Conservation (phyloP, 2,329 filamentous ascomycete species). For the Periconia macrospinosa region DNA sequence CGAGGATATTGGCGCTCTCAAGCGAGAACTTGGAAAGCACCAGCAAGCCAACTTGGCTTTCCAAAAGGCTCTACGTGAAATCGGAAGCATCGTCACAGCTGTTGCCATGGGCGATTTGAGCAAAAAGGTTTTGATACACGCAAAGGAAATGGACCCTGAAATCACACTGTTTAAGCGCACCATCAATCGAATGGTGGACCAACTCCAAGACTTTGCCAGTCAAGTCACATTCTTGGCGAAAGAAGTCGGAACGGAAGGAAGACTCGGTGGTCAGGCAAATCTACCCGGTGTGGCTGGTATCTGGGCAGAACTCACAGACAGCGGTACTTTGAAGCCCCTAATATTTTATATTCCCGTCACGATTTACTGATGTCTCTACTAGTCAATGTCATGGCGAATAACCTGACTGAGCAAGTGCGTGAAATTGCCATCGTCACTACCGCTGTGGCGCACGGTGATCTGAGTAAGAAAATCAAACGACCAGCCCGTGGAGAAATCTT, state of each 20-base stretch:
- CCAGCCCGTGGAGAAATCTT: slow-evolving; percentile 93
- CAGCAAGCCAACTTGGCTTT: slow-evolving; percentile 98
- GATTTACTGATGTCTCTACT: slow-evolving; percentile 22
- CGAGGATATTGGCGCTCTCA: slow-evolving; percentile 85
- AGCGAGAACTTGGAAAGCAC: slow-evolving; percentile 93
- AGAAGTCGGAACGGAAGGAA: slow-evolving; percentile 94
- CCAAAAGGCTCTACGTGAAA: slow-evolving; percentile 94
- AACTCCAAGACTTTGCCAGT: slow-evolving; percentile 92
- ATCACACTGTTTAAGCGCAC: slow-evolving; percentile 97
- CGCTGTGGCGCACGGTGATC: slow-evolving; percentile 88
- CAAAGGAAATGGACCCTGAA: slow-evolving; percentile 95
- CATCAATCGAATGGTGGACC: slow-evolving; percentile 99
- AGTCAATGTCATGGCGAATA: slow-evolving; percentile 99
- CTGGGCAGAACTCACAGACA: slow-evolving; percentile 88
- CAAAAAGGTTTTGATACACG: slow-evolving; percentile 95
- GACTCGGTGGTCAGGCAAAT: slow-evolving; percentile 89
- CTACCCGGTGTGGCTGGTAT: slow-evolving; percentile 94
- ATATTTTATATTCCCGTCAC: background rate
- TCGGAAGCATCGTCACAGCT: slow-evolving; percentile 95
- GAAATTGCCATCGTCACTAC: slow-evolving; percentile 97
- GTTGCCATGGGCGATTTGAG: slow-evolving; percentile 94
- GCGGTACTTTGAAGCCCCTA: slow-evolving; percentile 44
- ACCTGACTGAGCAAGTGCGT: slow-evolving; percentile 94
- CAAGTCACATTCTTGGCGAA: slow-evolving; percentile 93
- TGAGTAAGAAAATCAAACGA: slow-evolving; percentile 94